These are phyloP conservation scores for Halophytophthora polymorphica DNA, from an alignment of 352 stramenopile species.

Conservation along the genomic window DNA sequence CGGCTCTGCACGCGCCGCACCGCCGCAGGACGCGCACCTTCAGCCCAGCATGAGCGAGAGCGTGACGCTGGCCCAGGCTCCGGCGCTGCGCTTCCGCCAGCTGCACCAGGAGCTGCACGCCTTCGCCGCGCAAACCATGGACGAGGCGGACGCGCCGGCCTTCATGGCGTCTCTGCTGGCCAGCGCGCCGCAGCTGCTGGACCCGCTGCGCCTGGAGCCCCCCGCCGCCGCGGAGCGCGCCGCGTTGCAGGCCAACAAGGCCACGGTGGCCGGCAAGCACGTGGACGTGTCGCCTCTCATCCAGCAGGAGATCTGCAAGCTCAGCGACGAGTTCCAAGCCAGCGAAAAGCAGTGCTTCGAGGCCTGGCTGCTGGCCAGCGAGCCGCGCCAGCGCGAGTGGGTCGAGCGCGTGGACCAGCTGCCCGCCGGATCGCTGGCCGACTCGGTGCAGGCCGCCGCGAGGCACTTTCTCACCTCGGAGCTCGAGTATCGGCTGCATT, in stretches of 20 bases:
- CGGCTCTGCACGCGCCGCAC: too few relatives aligned
- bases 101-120: conserved; percentile 69
- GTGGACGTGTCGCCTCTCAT: conserved; percentile 77
- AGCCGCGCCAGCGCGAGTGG: conserved; percentile 59
- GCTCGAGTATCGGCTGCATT: conserved; percentile 68
- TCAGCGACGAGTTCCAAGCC: conserved; percentile 73
- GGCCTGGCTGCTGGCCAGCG: conserved; percentile 77
- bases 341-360: conserved; percentile 68
- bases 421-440: conserved; percentile 31
- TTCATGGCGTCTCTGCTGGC: conserved; percentile 56
- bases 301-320: conserved; percentile 75
- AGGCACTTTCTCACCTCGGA: conserved; percentile 77
- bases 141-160: conserved; percentile 58
- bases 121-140: conserved; percentile 64
- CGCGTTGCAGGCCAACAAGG: conserved; percentile 62
- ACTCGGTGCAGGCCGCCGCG: conserved; percentile 61
- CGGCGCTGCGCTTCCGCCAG: conserved; percentile 63
- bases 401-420: conserved; percentile 74
- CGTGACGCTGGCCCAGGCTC: conserved; percentile 49
- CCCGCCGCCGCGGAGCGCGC: conserved; percentile 44
- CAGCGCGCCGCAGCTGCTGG: conserved; percentile 37
- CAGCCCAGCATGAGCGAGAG: conserved; percentile 25
- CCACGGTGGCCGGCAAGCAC: conserved; percentile 55
- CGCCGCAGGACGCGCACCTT: too few relatives aligned
- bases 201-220: conserved; percentile 35